Conservation (phyloP, 139 green algal genomes). For the Edaphochlamys debaryana region DNA sequence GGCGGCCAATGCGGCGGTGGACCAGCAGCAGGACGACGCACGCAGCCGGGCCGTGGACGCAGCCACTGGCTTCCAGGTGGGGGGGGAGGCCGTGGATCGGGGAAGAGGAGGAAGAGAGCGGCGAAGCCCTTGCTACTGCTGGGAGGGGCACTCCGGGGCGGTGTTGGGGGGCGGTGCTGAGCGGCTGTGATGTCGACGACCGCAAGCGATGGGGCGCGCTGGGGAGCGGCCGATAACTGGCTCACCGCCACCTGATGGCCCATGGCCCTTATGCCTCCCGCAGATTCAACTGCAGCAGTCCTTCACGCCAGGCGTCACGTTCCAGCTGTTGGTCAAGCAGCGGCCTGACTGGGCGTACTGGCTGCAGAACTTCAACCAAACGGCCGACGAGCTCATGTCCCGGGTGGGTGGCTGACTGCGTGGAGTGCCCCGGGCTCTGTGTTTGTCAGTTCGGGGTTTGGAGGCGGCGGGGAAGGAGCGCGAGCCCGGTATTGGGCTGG, state of each 20-base stretch:
- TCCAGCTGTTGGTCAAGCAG: conserved; percentile 27
- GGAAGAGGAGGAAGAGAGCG: too few relatives aligned
- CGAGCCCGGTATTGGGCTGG: not conserved
- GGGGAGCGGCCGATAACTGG: too few relatives aligned
- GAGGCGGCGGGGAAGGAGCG: too few relatives aligned
- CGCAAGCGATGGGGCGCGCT: too few relatives aligned
- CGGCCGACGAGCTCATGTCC: conserved; percentile 12
- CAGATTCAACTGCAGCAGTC: conserved; percentile 40
- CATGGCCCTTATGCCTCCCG: too few relatives aligned
- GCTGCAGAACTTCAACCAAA: conserved; percentile 19
- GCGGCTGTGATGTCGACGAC: too few relatives aligned
- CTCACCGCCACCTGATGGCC: too few relatives aligned
- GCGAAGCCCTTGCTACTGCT: too few relatives aligned
- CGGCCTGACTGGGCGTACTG: conserved; percentile 1
- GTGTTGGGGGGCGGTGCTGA: too few relatives aligned
- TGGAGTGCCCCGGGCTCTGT: too few relatives aligned
- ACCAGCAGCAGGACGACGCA: conserved; percentile 7
- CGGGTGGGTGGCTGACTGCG: conserved; percentile 15
- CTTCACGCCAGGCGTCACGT: conserved; percentile 16
- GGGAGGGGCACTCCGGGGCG: too few relatives aligned
- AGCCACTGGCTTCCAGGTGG: conserved; percentile 26
- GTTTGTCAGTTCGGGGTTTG: not conserved
- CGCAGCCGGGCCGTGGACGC: conserved; percentile 24
- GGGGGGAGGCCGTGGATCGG: too few relatives aligned
- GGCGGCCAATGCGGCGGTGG: not conserved